Evolutionary conservation across 371 early-diverging fungal species (phyloP), one percentile per base, ranked within the genome.

Genomic region (Amoeboaphelidium protococcarum): DNA sequence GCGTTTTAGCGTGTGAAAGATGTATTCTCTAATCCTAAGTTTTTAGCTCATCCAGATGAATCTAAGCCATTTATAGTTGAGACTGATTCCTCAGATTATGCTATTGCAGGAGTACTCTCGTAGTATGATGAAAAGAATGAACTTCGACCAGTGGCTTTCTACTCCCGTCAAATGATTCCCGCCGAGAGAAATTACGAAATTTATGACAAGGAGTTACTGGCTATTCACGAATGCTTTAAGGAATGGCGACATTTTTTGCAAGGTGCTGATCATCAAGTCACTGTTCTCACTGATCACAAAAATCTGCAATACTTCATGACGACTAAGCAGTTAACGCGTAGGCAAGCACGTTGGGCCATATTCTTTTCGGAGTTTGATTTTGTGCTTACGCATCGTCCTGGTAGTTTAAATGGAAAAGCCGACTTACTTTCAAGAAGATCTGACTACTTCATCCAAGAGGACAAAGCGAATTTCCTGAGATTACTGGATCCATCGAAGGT

Each of bases 141-240:
- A 2, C 43, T 50, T 2, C 64, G 57, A 22, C 67, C 68, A 1
- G 51, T 65, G 31, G 65, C 65, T 0, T 71, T 52, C 50, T 44
- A 41, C 31, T 62, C 63, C 2, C 55, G 56, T 1, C 57, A 62
- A 26, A 43, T 68, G 1, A 1, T 23, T 0, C 26, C 47, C 0
- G 46, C 64, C 16, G 62, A 67, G 52, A 27, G 49, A 13, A 65
- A 65, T 40, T 67, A 69, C 31, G 51, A 58, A 12, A 58, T 63
- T 10, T 57, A 64, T 45, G 68, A 70, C 37, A 67, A 65, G 47
- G 70, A 74, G 47, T 23, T 69, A 10, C 49, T 71, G 0, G 67
- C 66, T 0, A 62, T 67, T 25, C 43, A 63, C 12, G 60, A 53
- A 1, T 31, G 56, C 1, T 58, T 71, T 20, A 46, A 60, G 23